Evolutionary conservation across 768 basidiomycete genomes (phyloP).

Genomic region (Tricholoma sp.): DNA sequence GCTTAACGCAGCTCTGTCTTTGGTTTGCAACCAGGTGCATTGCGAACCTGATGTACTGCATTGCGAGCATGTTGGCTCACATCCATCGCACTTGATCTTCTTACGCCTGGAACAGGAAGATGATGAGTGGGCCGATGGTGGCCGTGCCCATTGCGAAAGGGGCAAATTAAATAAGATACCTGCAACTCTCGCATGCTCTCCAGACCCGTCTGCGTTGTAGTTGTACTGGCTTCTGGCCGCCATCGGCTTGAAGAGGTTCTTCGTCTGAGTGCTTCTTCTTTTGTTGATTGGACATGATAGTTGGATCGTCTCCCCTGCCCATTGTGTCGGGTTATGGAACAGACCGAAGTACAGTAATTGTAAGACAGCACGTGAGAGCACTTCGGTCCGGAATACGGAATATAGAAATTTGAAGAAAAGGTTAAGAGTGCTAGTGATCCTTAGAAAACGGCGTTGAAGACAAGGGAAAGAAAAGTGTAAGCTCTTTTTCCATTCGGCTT

Average conservation of each 20-base stretch:
- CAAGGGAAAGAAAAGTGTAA: not conserved
- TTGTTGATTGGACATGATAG: slow-evolving; percentile 46
- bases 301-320: slow-evolving; percentile 48
- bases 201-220: slow-evolving; percentile 79
- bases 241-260: slow-evolving; percentile 52
- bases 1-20: slow-evolving; percentile 85
- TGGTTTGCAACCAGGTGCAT: slow-evolving; percentile 89
- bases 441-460: slow-evolving; percentile 1
- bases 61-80: slow-evolving; percentile 81
- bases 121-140: slow-evolving; percentile 5
- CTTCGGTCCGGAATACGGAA: slow-evolving; percentile 12
- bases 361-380: slow-evolving; percentile 16
- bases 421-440: not conserved
- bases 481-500: slow-evolving; percentile 3
- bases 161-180: slow-evolving; percentile 38
- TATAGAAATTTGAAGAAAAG: not conserved
- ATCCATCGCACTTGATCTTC: slow-evolving; percentile 92
- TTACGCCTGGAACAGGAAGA: slow-evolving; percentile 54
- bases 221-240: slow-evolving; percentile 65
- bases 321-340: slow-evolving; percentile 17
- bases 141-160: slow-evolving; percentile 11
- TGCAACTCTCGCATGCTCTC: slow-evolving; percentile 87
- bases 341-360: slow-evolving; percentile 8
- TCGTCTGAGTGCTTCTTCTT: slow-evolving; percentile 76
- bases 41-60: slow-evolving; percentile 68